Conservation (phyloP, 2,329 filamentous ascomycete genomes). For the Xylaria sp. region DNA sequence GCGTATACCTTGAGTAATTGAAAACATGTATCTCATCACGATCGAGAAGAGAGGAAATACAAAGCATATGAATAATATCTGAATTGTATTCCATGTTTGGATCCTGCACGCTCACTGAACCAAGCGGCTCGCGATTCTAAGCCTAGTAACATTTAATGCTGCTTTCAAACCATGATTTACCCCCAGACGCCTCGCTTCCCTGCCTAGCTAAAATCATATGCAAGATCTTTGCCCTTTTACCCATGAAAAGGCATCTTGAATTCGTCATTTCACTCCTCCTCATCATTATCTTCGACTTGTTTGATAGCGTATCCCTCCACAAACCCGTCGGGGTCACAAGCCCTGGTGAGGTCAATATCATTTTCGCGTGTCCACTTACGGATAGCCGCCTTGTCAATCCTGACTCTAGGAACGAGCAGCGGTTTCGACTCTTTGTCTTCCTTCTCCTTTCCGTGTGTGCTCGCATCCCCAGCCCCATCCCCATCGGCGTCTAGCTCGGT, state of each 20-base stretch:
- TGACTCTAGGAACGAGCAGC: constrained; percentile 57
- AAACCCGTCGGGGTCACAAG: constrained; percentile 81
- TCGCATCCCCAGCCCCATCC: constrained; percentile 50
- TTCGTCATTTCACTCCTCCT: constrained; percentile 21
- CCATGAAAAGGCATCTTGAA: too few species aligned
- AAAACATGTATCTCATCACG: background rate
- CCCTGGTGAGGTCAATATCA: constrained; percentile 69
- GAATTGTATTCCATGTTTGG: background rate
- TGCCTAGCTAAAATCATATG: background rate
- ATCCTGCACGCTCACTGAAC: background rate
- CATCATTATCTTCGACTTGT: constrained; percentile 48
- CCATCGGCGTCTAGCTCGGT: constrained; percentile 71
- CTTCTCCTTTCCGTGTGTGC: constrained; percentile 44
- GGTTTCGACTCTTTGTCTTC: constrained; percentile 24
- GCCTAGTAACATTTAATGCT: background rate
- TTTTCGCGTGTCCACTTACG: constrained; percentile 73
- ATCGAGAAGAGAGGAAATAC: too few species aligned
- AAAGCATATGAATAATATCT: background rate
- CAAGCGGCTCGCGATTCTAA: background rate
- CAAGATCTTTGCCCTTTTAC: background rate
- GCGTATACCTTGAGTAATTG: background rate
- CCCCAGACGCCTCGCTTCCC: constrained; percentile 25
- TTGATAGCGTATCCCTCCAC: constrained; percentile 71
- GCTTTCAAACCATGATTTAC: background rate
- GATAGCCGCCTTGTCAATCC: constrained; percentile 65